These are phyloP conservation scores for Cephalotrichum gorgonifer DNA, from an alignment of 2,329 filamentous ascomycete species.

Conservation along the genomic window DNA sequence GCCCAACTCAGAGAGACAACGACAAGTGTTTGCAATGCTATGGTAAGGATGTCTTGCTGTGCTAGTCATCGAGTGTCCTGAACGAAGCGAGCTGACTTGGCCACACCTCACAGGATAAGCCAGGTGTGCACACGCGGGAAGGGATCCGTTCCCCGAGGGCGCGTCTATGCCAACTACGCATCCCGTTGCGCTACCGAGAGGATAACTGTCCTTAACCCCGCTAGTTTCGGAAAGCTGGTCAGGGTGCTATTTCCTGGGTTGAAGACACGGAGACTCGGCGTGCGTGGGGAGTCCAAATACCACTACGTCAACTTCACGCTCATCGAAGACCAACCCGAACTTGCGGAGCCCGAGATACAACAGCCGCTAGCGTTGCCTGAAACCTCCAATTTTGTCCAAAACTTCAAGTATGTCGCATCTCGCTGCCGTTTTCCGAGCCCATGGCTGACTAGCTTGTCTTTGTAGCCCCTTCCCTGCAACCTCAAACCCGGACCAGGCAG, in stretches of 20 bases:
- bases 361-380: conserved; percentile 41
- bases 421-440: neutral
- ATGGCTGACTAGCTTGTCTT: neutral
- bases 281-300: conserved; percentile 95
- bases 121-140: conserved; percentile 63
- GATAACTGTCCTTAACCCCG: conserved; percentile 90
- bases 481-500: neutral
- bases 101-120: conserved; percentile 54
- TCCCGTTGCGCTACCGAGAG: conserved; percentile 85
- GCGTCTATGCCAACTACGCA: conserved; percentile 93
- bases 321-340: conserved; percentile 43
- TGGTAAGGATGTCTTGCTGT: conserved; percentile 43
- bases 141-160: conserved; percentile 79
- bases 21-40: conserved; percentile 81
- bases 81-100: neutral
- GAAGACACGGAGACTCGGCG: conserved; percentile 82
- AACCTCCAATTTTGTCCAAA: conserved; percentile 32
- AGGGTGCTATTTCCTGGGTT: conserved; percentile 92
- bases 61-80: neutral
- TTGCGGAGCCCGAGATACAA: conserved; percentile 32
- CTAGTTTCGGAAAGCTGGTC: conserved; percentile 95
- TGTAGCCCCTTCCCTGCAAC: neutral
- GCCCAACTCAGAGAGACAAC: conserved; percentile 70
- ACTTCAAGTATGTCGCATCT: conserved; percentile 33
- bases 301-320: conserved; percentile 71